phyloP scores from a whole-genome alignment of 371 early-diverging fungal species.

The Synchytrium microbalum region DNA sequence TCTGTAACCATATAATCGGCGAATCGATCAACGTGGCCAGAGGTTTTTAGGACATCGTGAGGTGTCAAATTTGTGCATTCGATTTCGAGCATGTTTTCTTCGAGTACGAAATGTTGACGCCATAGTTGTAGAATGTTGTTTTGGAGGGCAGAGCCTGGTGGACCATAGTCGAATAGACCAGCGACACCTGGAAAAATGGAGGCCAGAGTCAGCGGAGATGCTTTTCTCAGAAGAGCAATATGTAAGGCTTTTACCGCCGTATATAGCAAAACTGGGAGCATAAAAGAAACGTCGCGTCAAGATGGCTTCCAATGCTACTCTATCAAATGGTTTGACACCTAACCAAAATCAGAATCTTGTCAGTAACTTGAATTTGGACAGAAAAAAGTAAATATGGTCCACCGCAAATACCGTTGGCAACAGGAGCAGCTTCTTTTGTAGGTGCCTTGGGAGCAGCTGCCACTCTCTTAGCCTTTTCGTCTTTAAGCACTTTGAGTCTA shows the following conservation, averaged over 20 bases:
- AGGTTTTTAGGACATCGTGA: conserved; percentile 95
- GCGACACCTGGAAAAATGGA: conserved; percentile 63
- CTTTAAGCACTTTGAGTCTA: conserved; percentile 32
- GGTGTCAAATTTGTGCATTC: conserved; percentile 98
- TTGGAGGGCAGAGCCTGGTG: conserved; percentile 91
- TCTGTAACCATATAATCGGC: conserved; percentile 93
- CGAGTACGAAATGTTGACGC: conserved; percentile 96
- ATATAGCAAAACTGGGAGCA: conserved; percentile 89
- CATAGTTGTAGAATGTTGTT: conserved; percentile 89
- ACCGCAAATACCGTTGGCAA: too few relatives aligned
- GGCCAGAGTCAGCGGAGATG: neutral
- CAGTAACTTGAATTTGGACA: too few relatives aligned
- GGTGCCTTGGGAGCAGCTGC: conserved; percentile 3
- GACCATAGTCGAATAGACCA: conserved; percentile 99
- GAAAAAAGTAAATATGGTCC: too few relatives aligned
- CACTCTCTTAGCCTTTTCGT: conserved; percentile 11
- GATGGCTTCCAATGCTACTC: conserved; percentile 54
- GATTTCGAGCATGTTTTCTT: conserved; percentile 98
- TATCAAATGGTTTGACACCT: conserved; percentile 37
- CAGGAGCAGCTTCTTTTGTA: too few relatives aligned
- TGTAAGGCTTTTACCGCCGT: conserved; percentile 84
- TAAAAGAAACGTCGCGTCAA: conserved; percentile 90
- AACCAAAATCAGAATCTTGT: too few relatives aligned
- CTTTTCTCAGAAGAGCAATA: neutral
- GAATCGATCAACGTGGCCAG: conserved; percentile 99